These are phyloP conservation scores for Mucor lusitanicus DNA, from an alignment of 371 early-diverging fungal genomes.

Conservation along the genomic window DNA sequence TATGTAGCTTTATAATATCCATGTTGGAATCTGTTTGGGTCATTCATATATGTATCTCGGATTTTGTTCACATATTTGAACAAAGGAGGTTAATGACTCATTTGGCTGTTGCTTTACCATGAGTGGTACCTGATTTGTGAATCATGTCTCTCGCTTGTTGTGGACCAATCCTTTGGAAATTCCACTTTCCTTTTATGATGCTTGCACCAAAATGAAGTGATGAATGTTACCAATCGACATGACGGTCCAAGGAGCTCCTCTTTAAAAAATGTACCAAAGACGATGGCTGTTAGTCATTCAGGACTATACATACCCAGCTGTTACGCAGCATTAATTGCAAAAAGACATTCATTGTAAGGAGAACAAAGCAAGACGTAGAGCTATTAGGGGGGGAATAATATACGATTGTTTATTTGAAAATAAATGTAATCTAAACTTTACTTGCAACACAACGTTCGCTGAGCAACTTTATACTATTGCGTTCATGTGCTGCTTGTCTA, in stretches of 20 bases:
- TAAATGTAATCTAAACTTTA: constrained; percentile 46
- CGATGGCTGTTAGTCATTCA: neutral
- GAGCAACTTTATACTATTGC: constrained; percentile 55
- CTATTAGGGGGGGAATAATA: neutral
- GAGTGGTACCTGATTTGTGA: neutral
- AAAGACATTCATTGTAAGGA: neutral
- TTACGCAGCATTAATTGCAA: neutral
- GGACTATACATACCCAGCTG: no score
- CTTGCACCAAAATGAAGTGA: neutral
- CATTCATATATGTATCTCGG: no score
- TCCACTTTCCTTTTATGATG: neutral
- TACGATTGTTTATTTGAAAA: neutral
- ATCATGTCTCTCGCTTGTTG: neutral
- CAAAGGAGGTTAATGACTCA: neutral
- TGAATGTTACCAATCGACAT: neutral
- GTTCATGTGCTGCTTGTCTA: constrained; percentile 54
- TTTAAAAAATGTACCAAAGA: neutral
- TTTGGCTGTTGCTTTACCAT: neutral
- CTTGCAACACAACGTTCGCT: constrained; percentile 70
- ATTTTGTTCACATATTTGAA: neutral
- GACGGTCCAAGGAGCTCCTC: neutral
- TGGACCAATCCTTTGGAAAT: neutral
- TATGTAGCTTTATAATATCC: no score
- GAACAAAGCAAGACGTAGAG: neutral
- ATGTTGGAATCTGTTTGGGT: no score